Base-by-base conservation (phyloP, 169 alveolate genomes). In the Cryptosporidium bovis region DNA sequence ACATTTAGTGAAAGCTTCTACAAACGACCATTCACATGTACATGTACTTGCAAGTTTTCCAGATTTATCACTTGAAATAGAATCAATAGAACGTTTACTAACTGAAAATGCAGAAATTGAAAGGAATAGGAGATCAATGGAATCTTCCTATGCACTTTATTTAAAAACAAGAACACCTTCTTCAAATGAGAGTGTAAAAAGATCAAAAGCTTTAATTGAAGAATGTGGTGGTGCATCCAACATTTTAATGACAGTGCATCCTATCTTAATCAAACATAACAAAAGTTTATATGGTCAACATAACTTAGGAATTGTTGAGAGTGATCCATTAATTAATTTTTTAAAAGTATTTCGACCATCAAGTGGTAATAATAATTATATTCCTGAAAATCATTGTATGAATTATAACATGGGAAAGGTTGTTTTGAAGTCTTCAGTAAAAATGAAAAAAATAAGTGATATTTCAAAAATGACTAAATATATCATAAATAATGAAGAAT, bases 41-140 rank as follows among this genome's bases (percentile, higher is more conserved):
- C 33, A 55, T 34, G 50, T 65, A 77, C 46, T 65, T 18, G 83
- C 82, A 7, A 13, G 85, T 29, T 44, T 66, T 29, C 82, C 87
- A 51, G 77, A 44, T 18, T 53, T 84, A 83, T 33, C 66, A 40
- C 20, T 67, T 40, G 83, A 64, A 84, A 53, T 84, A 60, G 60
- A 91, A 51, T 62, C 90, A 40, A 66, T 64, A 77, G 69, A 58
- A 50, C n/a, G 83, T 82, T 24, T 82, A 71, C 69, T 66, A 64
- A 1, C 90, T 65, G 82, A 82, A 67, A 51, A 89, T 91, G 77
- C 92, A 82, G 87, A 77, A 44, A 77, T 77, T 24, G 87, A 84
- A 24, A 82, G 69, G 44, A 51, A 20, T 56, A 68, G 56, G 68
- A 55, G 66, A 65, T 82, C 55, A 66, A 84, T 82, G 68, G 65